Conservation (phyloP, 2,329 filamentous ascomycete genomes). For the Colletotrichum orchidophilum region DNA sequence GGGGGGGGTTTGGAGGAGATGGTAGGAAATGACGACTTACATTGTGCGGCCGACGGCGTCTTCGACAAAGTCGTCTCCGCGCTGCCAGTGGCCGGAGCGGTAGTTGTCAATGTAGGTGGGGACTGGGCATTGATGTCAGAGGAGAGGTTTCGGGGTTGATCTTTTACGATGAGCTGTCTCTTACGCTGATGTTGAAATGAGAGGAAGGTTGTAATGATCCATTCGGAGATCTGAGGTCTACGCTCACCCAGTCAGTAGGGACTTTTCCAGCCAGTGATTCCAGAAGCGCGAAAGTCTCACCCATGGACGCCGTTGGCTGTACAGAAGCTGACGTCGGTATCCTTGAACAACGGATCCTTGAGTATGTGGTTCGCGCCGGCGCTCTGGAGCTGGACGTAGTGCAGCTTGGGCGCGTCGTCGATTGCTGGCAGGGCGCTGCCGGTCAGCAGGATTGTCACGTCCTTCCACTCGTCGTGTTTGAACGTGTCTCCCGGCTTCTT, state of each 20-base stretch:
- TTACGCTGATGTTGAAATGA: conserved; percentile 57
- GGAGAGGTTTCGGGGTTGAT: not conserved
- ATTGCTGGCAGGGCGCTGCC: conserved; percentile 52
- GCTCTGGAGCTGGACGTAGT: conserved; percentile 63
- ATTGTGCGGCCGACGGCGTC: conserved; percentile 60
- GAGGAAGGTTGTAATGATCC: conserved; percentile 63
- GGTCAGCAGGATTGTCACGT: conserved; percentile 59
- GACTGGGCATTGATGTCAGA: conserved; percentile 43
- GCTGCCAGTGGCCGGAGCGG: conserved; percentile 54
- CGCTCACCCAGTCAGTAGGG: not conserved
- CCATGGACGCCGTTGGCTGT: conserved; percentile 68
- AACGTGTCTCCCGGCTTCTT: conserved; percentile 38
- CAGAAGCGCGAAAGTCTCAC: conserved; percentile 46
- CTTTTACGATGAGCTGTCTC: conserved; percentile 34
- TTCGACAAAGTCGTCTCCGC: conserved; percentile 42
- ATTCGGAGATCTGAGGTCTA: conserved; percentile 66
- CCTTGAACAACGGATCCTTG: conserved; percentile 56
- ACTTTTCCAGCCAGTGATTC: not conserved
- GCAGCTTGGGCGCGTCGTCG: conserved; percentile 56
- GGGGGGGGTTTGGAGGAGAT: not conserved
- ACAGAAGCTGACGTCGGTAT: conserved; percentile 60
- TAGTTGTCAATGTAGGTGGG: conserved; percentile 56
- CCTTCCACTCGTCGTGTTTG: conserved; percentile 52
- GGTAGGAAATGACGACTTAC: no score
- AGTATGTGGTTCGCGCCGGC: conserved; percentile 63